Conservation (phyloP, 169 alveolate genomes). For the Eimeria praecox region DNA sequence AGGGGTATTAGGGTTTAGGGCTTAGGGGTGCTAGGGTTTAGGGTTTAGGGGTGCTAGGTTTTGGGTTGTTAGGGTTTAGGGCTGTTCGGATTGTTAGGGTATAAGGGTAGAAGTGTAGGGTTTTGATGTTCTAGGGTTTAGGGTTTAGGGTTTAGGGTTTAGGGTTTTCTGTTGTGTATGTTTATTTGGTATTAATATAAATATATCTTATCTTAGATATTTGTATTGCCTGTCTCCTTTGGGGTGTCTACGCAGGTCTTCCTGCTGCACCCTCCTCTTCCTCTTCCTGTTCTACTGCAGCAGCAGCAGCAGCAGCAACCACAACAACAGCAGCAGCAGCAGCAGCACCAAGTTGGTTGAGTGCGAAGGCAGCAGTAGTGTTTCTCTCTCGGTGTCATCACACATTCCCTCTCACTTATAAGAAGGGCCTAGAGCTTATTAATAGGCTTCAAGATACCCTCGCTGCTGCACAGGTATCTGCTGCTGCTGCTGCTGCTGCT, state of each 20-base stretch:
- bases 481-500: conserved; percentile 46
- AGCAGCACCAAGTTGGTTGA: conserved; percentile 45
- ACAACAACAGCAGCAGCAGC: conserved; percentile 47
- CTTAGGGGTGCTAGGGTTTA: too few species aligned
- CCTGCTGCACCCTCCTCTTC: too few species aligned
- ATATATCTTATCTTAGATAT: background rate
- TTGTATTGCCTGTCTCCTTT: background rate
- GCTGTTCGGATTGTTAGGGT: background rate
- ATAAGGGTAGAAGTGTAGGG: too few species aligned
- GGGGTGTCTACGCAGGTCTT: conserved; percentile 27
- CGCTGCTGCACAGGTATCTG: conserved; percentile 59
- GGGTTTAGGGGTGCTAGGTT: conserved; percentile 40
- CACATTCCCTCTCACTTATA: conserved; percentile 69
- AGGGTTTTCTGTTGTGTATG: background rate
- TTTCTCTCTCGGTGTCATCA: conserved; percentile 70
- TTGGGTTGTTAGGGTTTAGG: conserved; percentile 35
- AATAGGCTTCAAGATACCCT: conserved; percentile 35
- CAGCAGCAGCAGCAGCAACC: conserved; percentile 18
- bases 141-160: conserved; percentile 31
- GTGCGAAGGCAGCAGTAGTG: conserved; percentile 69
- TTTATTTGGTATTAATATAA: background rate
- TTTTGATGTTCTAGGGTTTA: background rate
- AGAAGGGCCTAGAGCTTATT: conserved; percentile 64
- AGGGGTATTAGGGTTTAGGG: conserved; percentile 35
- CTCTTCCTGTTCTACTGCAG: conserved; percentile 42